phyloP scores from a whole-genome alignment of 2,329 filamentous ascomycete genomes.

The Leptographium flavum region DNA sequence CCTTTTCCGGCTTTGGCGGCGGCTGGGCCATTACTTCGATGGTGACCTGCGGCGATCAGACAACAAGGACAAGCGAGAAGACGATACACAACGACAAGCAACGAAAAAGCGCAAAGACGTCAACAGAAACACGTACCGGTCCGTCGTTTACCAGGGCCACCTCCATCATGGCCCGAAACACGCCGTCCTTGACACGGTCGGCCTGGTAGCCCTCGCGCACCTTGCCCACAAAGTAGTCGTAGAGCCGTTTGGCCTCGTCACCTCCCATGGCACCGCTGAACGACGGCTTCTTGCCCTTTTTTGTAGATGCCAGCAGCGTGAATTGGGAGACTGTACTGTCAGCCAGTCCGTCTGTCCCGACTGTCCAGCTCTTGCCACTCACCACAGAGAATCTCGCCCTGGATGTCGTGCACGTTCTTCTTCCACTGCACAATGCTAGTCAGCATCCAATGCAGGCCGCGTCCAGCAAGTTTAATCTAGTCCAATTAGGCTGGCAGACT shows the following conservation, averaged over 20 bases:
- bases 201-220: constrained; percentile 57
- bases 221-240: constrained; percentile 68
- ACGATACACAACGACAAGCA: not conserved
- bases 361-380: constrained; percentile 17
- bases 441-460: not conserved
- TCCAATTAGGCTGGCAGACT: not conserved
- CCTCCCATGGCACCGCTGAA: constrained; percentile 79
- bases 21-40: constrained; percentile 2
- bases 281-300: constrained; percentile 88
- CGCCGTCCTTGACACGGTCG: constrained; percentile 80
- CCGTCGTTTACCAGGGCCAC: constrained; percentile 83
- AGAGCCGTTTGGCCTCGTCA: constrained; percentile 65
- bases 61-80: not conserved
- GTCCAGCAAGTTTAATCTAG: no score
- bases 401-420: constrained; percentile 71
- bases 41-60: constrained; percentile 3
- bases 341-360: not conserved
- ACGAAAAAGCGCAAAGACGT: not conserved
- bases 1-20: not conserved
- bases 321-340: constrained; percentile 75
- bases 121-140: constrained; percentile 28
- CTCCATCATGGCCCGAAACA: constrained; percentile 99
- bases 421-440: constrained; percentile 59
- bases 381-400: constrained; percentile 92
- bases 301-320: constrained; percentile 82